These are phyloP conservation scores for thale cress (Arabidopsis thaliana) DNA, from an alignment of 345 rosid genomes.

Conservation along the genomic window DNA sequence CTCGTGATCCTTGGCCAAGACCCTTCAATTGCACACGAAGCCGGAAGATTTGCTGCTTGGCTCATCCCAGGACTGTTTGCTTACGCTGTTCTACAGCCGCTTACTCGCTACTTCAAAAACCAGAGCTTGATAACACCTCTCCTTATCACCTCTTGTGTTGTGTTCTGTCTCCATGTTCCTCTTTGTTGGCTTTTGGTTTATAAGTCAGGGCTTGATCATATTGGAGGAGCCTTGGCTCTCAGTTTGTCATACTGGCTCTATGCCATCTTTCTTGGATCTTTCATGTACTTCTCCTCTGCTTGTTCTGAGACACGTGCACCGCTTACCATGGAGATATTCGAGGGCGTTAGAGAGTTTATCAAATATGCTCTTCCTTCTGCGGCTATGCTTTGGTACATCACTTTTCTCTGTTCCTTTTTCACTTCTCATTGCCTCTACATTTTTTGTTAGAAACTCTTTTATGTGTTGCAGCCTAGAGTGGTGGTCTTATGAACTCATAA, in stretches of 20 bases:
- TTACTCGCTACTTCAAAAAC: slow-evolving; percentile 57
- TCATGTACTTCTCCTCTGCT: slow-evolving; percentile 51
- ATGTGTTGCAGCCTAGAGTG: slow-evolving; percentile 71
- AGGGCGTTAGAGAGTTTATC: slow-evolving; percentile 57
- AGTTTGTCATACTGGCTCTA: slow-evolving; percentile 60
- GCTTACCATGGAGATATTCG: slow-evolving; percentile 54
- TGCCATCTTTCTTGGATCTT: slow-evolving; percentile 51
- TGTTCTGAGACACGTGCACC: slow-evolving; percentile 55
- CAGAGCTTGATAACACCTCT: slow-evolving; percentile 64
- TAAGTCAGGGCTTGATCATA: slow-evolving; percentile 49
- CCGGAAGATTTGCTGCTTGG: slow-evolving; percentile 58
- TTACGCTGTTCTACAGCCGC: slow-evolving; percentile 59
- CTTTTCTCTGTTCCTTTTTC: neutral
- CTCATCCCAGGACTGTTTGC: slow-evolving; percentile 68
- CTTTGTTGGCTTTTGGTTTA: slow-evolving; percentile 64
- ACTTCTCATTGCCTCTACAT: slow-evolving; percentile 8
- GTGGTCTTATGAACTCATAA: slow-evolving; percentile 91
- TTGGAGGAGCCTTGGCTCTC: slow-evolving; percentile 64
- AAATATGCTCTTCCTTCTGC: slow-evolving; percentile 71
- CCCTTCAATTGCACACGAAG: slow-evolving; percentile 59
- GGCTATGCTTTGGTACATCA: slow-evolving; percentile 65
- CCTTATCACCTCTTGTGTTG: slow-evolving; percentile 49
- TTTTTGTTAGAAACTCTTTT: neutral
- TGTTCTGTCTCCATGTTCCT: slow-evolving; percentile 55
- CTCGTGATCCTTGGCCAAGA: slow-evolving; percentile 63